Conservation (phyloP, 805 yeast genomes). For the Cyberlindnera americana region DNA sequence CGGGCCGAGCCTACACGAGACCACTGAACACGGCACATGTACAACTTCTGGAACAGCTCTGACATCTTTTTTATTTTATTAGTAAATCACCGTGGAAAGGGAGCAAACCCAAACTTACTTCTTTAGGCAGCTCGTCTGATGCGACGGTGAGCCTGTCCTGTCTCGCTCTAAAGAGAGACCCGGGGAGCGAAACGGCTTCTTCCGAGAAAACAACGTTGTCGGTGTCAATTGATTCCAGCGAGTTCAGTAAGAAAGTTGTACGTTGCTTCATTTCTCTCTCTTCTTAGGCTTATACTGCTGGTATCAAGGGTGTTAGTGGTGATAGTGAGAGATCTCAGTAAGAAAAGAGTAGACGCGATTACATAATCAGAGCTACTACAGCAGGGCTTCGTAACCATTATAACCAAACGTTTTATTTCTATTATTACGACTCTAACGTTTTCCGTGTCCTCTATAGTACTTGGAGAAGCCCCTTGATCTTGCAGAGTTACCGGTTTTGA, state of each 20-base stretch:
- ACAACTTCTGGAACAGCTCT: constrained; percentile 14
- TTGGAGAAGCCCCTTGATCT: neutral
- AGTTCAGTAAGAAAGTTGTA: constrained; percentile 19
- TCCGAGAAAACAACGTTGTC: constrained; percentile 21
- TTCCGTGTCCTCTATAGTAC: constrained; percentile 3
- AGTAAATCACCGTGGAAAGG: neutral
- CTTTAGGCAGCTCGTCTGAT: constrained; percentile 19
- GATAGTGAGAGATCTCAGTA: neutral
- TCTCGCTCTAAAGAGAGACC: constrained; percentile 17
- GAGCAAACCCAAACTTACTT: constrained; percentile 3
- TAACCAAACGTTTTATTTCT: too few relatives aligned
- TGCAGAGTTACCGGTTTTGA: constrained; percentile 5
- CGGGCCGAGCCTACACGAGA: constrained; percentile 3
- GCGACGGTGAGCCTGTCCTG: constrained; percentile 21
- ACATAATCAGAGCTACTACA: too few relatives aligned
- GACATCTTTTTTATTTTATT: constrained; percentile 1
- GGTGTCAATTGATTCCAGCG: constrained; percentile 23
- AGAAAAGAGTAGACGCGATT: too few relatives aligned
- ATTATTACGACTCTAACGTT: neutral
- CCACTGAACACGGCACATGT: constrained; percentile 23
- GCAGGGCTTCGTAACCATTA: too few relatives aligned
- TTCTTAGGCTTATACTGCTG: too few relatives aligned
- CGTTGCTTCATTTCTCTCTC: constrained; percentile 20
- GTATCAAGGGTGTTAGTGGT: too few relatives aligned
- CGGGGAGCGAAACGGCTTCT: constrained; percentile 18